Evolutionary conservation across 2,329 filamentous ascomycete genomes (phyloP).

Genomic region (Monosporascus sp.): DNA sequence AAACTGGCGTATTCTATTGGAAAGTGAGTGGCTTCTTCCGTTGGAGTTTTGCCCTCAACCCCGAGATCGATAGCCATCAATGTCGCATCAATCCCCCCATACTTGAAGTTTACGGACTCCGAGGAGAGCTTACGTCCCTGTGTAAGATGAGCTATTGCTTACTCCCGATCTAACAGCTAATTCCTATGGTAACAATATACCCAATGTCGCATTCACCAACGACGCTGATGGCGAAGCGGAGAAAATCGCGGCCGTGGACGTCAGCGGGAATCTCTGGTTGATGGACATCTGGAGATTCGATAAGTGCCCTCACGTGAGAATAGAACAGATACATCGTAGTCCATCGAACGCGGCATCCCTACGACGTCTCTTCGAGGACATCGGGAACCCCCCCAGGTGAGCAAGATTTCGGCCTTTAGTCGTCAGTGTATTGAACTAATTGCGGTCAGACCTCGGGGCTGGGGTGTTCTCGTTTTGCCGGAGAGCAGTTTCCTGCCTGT

Average conservation of each 20-base stretch:
- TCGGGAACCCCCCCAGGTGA: slow-evolving; percentile 7
- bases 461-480: slow-evolving; percentile 45
- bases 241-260: slow-evolving; percentile 46
- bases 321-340: slow-evolving; percentile 13
- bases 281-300: slow-evolving; percentile 46
- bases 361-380: neutral
- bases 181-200: slow-evolving; percentile 40
- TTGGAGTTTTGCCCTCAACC: neutral
- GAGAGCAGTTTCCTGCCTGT: slow-evolving; percentile 36
- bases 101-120: no score
- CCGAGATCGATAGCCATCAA: neutral
- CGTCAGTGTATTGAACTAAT: slow-evolving; percentile 8
- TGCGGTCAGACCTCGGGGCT: slow-evolving; percentile 30
- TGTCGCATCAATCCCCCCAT: neutral
- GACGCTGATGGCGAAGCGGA: slow-evolving; percentile 42
- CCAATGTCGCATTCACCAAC: slow-evolving; percentile 47
- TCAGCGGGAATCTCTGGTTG: slow-evolving; percentile 43
- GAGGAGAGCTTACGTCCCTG: neutral
- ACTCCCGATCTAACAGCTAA: slow-evolving; percentile 20
- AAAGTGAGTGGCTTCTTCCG: slow-evolving; percentile 9
- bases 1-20: slow-evolving; percentile 46
- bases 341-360: neutral
- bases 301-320: slow-evolving; percentile 4
- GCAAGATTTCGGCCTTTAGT: neutral
- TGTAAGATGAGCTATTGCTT: neutral